Evolutionary conservation across 2,329 filamentous ascomycete species (phyloP), one percentile per base, ranked within the genome.

Genomic region (Mycosphaerella sp.): DNA sequence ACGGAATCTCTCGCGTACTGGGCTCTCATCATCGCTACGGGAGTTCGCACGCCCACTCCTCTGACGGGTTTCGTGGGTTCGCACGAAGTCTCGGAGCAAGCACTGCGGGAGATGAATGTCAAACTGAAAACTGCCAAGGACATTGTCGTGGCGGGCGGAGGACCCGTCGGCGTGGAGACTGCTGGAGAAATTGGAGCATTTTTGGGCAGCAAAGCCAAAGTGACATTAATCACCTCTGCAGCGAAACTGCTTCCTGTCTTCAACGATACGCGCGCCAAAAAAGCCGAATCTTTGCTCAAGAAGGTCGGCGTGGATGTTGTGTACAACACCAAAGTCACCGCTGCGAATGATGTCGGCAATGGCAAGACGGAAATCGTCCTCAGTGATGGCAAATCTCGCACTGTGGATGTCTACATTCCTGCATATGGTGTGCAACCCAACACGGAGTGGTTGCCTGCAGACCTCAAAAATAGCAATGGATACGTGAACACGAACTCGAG

Each of bases 11-110:
- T 82, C 9, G 52, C 69, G 2, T 83, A 78, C 64, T 74, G 81
- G 59, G 75, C 78, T n/a, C 70, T 83, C 2, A 70, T 83, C 46
- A 76, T 82, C 54, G 78, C 79, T 7, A 80, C 79, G 0, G 80
- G 80, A 6, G 75, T 76, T 39, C 72, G 64, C 10, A 78, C 79
- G 1, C 66, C 71, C 8, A 70, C 74, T 26, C 69, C 74, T 0
- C 67, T 73, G 3, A 69, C 77, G 48, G 77, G 76, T 23, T 65
- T 72, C 10, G 72, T 74, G 41, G 72, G 69, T 34, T 64, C 72
- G 26, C 60, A 68, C 46, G 64, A 60, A 11, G 63, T 66, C 26
- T 64, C 69, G 1, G 51, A 61, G 48, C 62, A 61, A 32, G 66
- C 68, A 0, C 61, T 75, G 48, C 58, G 62, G 9, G 63, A 66